Evolutionary conservation across 2,329 filamentous ascomycete species (phyloP), one percentile per base, ranked within the genome.

Genomic region (Pseudogymnoascus sp.): DNA sequence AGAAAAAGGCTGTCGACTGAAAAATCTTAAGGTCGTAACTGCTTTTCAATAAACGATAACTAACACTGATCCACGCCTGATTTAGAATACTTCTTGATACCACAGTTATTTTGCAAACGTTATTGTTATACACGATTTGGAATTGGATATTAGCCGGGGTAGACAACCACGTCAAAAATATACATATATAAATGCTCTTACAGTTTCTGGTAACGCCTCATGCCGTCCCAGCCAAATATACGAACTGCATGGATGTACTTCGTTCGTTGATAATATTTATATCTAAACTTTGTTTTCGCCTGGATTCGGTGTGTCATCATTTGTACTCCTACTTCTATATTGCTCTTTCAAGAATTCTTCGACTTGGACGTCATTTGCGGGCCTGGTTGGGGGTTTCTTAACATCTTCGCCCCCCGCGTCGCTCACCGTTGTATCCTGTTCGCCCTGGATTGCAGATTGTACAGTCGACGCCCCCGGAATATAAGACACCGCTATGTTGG

Each of bases 281-380:
- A 47, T 28, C 20, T 47, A 47, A 2, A 14, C 12, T 28, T 47
- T 30, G 16, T 4, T n/a, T 18, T 30, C 25, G 8, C 25, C n/a
- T 18, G 22, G 8, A 18, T 50, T 50, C 4, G 9, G 7, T 16
- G 43, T 50, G 7, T 30, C 25, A 12, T 50, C 25, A 12, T 28
- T 7, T 50, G 25, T 50, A 18, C 63, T 66, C 39, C 60, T 65
- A 54, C 67, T 69, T 58, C 66, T 65, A 58, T 70, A 70, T 58
- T 70, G 68, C 8, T 62, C 60, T 50, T 67, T 67, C 30, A 70
- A 59, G 43, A 70, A 70, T 60, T 69, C 60, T 61, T 69, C 67
- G n/a, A 70, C 68, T 32, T 68, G 69, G n/a, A 67, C 64, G 65
- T 70, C 68, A 62, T 70, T 64, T 60, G 68, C 65, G 6, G 67